These are phyloP conservation scores for Irineochytrium annulatum DNA, from an alignment of 192 early-diverging fungal species.

Conservation along the genomic window DNA sequence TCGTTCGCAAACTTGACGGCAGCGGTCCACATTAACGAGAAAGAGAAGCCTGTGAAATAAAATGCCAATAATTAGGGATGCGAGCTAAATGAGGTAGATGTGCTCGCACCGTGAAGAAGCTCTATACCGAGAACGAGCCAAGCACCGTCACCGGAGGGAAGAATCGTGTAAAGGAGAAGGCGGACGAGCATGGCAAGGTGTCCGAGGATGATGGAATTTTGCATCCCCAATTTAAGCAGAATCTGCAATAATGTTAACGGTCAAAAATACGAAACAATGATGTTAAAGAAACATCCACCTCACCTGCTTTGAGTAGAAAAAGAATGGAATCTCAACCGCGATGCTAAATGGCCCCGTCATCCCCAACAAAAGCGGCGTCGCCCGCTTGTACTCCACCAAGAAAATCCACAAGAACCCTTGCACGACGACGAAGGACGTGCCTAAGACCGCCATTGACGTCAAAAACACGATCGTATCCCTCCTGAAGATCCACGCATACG, in stretches of 20 bases:
- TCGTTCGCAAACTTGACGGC: background rate
- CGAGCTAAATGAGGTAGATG: no score
- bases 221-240: background rate
- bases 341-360: constrained; percentile 4
- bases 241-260: constrained; percentile 1
- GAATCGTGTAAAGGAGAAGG: background rate
- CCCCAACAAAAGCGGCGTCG: background rate
- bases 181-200: constrained; percentile 1
- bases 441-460: background rate
- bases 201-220: constrained; percentile 1
- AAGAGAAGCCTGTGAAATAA: no score
- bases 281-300: no score
- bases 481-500: background rate
- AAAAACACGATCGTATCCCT: background rate
- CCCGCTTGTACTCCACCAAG: background rate
- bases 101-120: constrained; percentile 5
- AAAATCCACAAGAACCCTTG: background rate
- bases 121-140: background rate
- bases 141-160: background rate
- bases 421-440: background rate
- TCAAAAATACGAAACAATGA: background rate
- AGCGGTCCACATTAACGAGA: constrained; percentile 2
- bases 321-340: constrained; percentile 1
- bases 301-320: background rate
- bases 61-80: no score